A percentile compares a stretch with the other conserved stretches of the same genome.
phyloP scores from a whole-genome alignment of 2,329 filamentous ascomycete species.

The Aureobasidium sp. region DNA sequence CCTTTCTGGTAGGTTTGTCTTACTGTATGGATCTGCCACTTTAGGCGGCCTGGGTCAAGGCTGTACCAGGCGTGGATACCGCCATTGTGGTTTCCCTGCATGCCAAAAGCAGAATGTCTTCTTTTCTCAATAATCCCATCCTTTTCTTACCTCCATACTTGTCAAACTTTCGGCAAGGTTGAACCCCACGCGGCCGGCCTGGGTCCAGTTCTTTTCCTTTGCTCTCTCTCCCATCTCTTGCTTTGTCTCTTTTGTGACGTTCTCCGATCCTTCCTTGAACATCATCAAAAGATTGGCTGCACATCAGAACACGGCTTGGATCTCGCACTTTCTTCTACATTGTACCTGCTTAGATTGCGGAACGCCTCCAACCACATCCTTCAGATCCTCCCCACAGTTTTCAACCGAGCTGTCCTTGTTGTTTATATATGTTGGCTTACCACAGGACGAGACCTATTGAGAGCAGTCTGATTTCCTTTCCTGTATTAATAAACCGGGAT shows the following conservation, averaged over 20 bases:
- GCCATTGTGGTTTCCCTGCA: background rate
- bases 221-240: background rate
- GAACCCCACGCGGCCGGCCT: background rate
- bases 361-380: constrained; percentile 5
- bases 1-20: constrained; percentile 4
- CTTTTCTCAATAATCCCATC: constrained; percentile 1
- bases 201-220: background rate
- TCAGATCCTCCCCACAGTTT: background rate
- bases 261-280: background rate
- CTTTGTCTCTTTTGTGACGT: too few relatives aligned
- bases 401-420: background rate
- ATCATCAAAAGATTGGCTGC: constrained; percentile 1
- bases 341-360: background rate
- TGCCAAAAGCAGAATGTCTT: constrained; percentile 4
- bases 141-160: background rate
- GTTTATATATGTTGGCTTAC: background rate
- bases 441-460: background rate
- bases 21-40: constrained; percentile 5
- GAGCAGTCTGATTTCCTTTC: background rate
- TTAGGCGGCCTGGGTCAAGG: background rate
- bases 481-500: background rate
- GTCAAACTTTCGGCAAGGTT: background rate
- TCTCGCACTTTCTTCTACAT: background rate
- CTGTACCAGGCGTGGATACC: background rate
- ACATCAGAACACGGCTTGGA: constrained; percentile 3